Evolutionary conservation across 805 yeast species (phyloP).

Genomic region (Zygoascus ofunaensis): DNA sequence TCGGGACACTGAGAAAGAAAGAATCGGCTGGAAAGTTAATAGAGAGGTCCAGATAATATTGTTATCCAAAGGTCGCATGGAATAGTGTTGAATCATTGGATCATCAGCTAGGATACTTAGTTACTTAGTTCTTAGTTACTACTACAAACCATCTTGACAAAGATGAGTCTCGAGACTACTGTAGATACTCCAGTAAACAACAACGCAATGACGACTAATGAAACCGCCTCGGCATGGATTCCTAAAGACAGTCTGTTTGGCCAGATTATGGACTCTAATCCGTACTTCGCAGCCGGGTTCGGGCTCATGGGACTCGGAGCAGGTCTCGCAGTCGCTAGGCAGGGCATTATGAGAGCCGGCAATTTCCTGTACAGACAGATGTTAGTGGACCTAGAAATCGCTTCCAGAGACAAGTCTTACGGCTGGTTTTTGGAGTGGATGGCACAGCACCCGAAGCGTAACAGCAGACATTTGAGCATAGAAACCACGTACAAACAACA

Average conservation of each 20-base stretch:
- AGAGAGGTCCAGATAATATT: too few species aligned
- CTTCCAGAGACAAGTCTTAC: conserved; percentile 87
- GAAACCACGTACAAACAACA: conserved; percentile 82
- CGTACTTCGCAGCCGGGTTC: conserved; percentile 98
- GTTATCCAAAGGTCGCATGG: too few species aligned
- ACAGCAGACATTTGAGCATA: conserved; percentile 79
- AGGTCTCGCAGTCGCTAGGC: conserved; percentile 66
- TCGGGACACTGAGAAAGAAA: too few species aligned
- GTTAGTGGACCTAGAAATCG: conserved; percentile 86
- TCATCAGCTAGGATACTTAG: too few species aligned
- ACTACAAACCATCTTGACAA: too few species aligned
- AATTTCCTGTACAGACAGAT: conserved; percentile 69
- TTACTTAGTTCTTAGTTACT: too few species aligned
- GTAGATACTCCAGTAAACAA: too few species aligned
- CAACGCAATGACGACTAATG: too few species aligned
- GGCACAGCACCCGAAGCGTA: conserved; percentile 67
- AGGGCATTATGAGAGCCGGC: conserved; percentile 54
- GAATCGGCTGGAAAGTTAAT: too few species aligned
- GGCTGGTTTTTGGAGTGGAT: conserved; percentile 96
- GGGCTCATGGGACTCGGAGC: conserved; percentile 96
- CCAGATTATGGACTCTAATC: conserved; percentile 48
- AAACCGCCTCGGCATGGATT: too few species aligned
- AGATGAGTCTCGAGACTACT: too few species aligned
- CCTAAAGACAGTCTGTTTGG: background rate
- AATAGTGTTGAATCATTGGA: too few species aligned